Evolutionary conservation across 257 asterid species (phyloP), one percentile per base, ranked within the genome.

Genomic region (Plantago elongata): DNA sequence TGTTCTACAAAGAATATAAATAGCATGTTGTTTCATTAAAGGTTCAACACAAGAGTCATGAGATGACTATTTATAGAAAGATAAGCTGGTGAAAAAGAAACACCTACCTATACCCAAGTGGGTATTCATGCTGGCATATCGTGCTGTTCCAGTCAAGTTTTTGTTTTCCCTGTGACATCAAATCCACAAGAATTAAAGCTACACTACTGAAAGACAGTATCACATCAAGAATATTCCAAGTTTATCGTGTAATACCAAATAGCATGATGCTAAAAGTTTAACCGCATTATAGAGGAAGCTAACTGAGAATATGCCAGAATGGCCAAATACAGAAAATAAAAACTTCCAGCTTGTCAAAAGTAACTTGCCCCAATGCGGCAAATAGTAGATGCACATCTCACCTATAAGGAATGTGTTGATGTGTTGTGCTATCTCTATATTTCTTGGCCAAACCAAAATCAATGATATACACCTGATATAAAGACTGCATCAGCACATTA

Each of bases 391-490:
- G 54, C 13, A 27, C 49, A 65, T 68, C 80, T 74, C 71, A 89
- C 99, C 99, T 85, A 82, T 93, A 93, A 68, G 96, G 90, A 65
- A 93, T 93, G 75, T 93, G 99, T 63, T 79, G 97, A 75, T 84
- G 95, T 34, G 82, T 72, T 60, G 94, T 71, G 61, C 82, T 74
- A 74, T 93, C 99, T 66, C 97, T 80, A 56, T 83, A 93, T 77
- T 93, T 93, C 88, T 93, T 93, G 14, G 99, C 99, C 75, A 93
- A 81, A 64, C 99, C 99, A 69, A 93, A 93, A 74, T 93, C 99
- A 63, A 93, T 93, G 68, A 84, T 51, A 65, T 93, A 93, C 40
- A 93, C 99, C 99, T 93, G 81, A 64, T 66, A 72, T 57, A 22
- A 13, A 60, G 38, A 47, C 9, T 5, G 43, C 13, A 40, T 65